These are phyloP conservation scores for Cryptococcus amylolentus DNA, from an alignment of 1,284 basidiomycete genomes.

Conservation along the genomic window DNA sequence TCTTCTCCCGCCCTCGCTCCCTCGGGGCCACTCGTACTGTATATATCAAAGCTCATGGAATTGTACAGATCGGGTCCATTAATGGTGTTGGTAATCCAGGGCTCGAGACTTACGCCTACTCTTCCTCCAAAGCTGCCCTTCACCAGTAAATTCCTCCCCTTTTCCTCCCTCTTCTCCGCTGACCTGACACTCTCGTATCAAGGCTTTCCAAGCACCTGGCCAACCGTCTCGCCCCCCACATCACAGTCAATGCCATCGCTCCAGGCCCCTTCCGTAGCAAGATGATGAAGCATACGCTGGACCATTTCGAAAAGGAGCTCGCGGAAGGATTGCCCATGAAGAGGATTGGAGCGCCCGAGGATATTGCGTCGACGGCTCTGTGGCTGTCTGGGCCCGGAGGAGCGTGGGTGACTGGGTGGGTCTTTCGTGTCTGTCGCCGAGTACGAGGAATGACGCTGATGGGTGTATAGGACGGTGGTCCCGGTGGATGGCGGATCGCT, in stretches of 20 bases:
- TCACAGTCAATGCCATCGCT: constrained; percentile 67
- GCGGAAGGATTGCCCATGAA: constrained; percentile 55
- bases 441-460: not conserved
- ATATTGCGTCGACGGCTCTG: constrained; percentile 61
- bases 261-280: constrained; percentile 55
- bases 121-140: constrained; percentile 59
- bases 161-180: not conserved
- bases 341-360: constrained; percentile 62
- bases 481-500: constrained; percentile 59
- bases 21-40: not conserved
- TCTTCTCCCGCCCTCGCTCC: not conserved
- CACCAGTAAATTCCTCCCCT: constrained; percentile 35
- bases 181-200: not conserved
- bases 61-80: constrained; percentile 60
- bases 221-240: constrained; percentile 60
- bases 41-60: not conserved
- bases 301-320: constrained; percentile 54
- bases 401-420: constrained; percentile 58
- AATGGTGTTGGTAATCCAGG: constrained; percentile 58
- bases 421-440: not conserved
- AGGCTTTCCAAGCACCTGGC: constrained; percentile 64
- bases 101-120: constrained; percentile 67
- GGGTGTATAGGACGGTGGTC: constrained; percentile 54
- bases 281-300: constrained; percentile 62
- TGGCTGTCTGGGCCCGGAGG: constrained; percentile 62